A percentile compares a stretch with the other conserved stretches of the same genome.
phyloP scores from a whole-genome alignment of 164 flowering plant genomes.

The Vitis labrusca region DNA sequence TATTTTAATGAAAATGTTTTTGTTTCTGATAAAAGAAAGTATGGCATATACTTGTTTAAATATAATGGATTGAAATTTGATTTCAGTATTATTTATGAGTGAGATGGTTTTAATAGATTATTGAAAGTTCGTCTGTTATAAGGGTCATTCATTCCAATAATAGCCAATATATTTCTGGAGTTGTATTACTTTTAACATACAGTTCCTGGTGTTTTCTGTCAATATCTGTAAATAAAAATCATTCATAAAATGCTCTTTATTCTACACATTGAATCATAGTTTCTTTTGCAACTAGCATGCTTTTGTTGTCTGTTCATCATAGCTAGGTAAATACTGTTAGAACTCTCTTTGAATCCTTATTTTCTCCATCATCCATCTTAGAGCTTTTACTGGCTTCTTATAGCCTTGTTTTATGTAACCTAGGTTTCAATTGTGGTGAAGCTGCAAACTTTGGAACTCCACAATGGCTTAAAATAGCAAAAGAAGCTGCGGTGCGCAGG shows the following conservation, averaged over 20 bases:
- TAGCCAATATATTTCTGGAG: not conserved
- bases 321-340: not conserved
- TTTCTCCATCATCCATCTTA: not conserved
- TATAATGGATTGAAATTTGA: too few species aligned
- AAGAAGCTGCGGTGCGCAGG: slow-evolving; percentile 97
- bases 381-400: not conserved
- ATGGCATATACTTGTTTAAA: too few species aligned
- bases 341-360: not conserved
- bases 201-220: not conserved
- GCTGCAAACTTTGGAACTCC: slow-evolving; percentile 99
- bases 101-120: too few species aligned
- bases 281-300: not conserved
- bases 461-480: slow-evolving; percentile 92
- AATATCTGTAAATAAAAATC: not conserved
- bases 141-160: not conserved
- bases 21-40: too few species aligned
- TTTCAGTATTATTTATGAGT: too few species aligned
- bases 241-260: not conserved
- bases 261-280: not conserved
- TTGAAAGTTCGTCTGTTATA: not conserved
- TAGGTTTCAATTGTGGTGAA: slow-evolving; percentile 98
- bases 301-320: not conserved
- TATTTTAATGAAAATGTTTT: too few species aligned
- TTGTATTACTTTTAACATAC: not conserved
- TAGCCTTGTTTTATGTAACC: not conserved